Evolutionary conservation across 2,329 filamentous ascomycete genomes (phyloP).

Genomic region (Colletotrichum sublineola): DNA sequence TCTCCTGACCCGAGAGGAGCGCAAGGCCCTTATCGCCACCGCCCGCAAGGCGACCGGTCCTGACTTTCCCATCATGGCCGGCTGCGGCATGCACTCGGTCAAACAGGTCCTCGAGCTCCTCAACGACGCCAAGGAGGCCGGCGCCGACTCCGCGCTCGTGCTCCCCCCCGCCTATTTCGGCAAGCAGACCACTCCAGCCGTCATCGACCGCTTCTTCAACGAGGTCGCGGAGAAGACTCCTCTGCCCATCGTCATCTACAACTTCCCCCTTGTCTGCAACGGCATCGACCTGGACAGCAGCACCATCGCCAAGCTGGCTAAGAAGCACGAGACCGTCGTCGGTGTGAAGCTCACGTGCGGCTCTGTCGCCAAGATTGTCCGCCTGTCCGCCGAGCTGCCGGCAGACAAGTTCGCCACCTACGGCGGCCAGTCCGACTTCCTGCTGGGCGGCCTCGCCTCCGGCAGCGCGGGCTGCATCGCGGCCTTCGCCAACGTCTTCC

Average conservation of each 20-base stretch:
- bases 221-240: slow-evolving; percentile 66
- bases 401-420: slow-evolving; percentile 74
- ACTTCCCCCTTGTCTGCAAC: slow-evolving; percentile 77
- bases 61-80: slow-evolving; percentile 71
- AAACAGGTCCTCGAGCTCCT: slow-evolving; percentile 73
- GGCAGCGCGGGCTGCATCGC: slow-evolving; percentile 73
- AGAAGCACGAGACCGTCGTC: slow-evolving; percentile 66
- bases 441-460: slow-evolving; percentile 71
- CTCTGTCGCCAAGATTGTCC: slow-evolving; percentile 77
- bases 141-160: slow-evolving; percentile 72
- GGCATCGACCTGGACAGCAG: slow-evolving; percentile 77
- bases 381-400: slow-evolving; percentile 66
- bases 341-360: slow-evolving; percentile 78
- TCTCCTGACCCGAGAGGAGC: slow-evolving; percentile 71
- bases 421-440: slow-evolving; percentile 80
- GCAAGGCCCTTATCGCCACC: slow-evolving; percentile 66
- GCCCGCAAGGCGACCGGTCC: slow-evolving; percentile 67
- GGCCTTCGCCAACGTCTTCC: slow-evolving; percentile 74
- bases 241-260: slow-evolving; percentile 74
- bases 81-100: slow-evolving; percentile 74
- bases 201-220: slow-evolving; percentile 71
- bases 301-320: slow-evolving; percentile 67
- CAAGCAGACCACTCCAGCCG: slow-evolving; percentile 69
- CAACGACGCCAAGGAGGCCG: slow-evolving; percentile 69
- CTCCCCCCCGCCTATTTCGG: slow-evolving; percentile 76